phyloP scores from a whole-genome alignment of 345 rosid species.

The Gossypium thurberi region DNA sequence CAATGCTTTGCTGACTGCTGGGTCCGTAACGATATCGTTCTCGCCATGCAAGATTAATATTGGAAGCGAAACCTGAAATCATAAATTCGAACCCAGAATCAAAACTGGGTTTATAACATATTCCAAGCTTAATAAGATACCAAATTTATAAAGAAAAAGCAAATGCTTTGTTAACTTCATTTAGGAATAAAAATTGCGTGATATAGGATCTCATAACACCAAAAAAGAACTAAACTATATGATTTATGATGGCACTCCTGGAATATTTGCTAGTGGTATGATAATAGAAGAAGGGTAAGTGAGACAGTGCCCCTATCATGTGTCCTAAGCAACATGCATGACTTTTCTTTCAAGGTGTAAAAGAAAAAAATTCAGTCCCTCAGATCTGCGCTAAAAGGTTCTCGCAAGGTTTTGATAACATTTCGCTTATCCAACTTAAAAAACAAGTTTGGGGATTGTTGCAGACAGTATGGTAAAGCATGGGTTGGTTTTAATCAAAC shows the following conservation, averaged over 20 bases:
- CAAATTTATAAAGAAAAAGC: not conserved
- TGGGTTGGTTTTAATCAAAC: not conserved
- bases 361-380: not conserved
- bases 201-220: not conserved
- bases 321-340: not conserved
- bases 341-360: not conserved
- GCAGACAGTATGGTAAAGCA: not conserved
- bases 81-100: not conserved
- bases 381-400: not conserved
- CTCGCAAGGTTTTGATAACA: not conserved
- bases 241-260: not conserved
- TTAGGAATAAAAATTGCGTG: not conserved
- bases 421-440: not conserved
- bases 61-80: constrained; percentile 66
- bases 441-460: not conserved
- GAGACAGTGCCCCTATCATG: not conserved
- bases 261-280: not conserved
- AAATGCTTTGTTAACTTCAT: not conserved
- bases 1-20: constrained; percentile 77
- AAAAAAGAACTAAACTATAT: not conserved
- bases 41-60: constrained; percentile 83
- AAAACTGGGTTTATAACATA: not conserved
- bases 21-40: constrained; percentile 76
- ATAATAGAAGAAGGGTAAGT: not conserved
- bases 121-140: constrained; percentile 4